A percentile compares a stretch with the other conserved stretches of the same genome.
These are phyloP conservation scores for Saccharum hybrid DNA, from an alignment of 202 grass and related monocot genomes.

Conservation along the genomic window DNA sequence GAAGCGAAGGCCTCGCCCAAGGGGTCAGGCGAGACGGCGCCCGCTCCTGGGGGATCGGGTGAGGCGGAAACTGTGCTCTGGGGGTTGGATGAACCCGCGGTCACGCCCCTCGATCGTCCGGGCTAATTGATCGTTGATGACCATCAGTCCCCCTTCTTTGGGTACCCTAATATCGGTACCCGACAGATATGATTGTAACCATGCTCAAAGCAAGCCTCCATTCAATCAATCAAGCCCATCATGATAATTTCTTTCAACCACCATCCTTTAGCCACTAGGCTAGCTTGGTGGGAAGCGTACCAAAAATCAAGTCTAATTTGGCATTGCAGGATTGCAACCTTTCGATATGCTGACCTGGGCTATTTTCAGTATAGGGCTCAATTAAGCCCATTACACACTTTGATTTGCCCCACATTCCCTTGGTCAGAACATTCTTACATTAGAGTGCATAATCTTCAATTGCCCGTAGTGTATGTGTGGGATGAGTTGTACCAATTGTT, in stretches of 20 bases:
- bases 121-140: no score
- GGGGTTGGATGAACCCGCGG: no score
- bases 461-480: no score
- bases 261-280: neutral
- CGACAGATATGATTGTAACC: slow-evolving; percentile 3
- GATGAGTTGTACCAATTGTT: neutral
- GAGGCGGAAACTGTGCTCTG: no score
- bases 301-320: neutral
- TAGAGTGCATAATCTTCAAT: neutral
- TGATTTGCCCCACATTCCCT: neutral
- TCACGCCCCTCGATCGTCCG: no score
- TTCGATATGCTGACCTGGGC: neutral
- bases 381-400: neutral
- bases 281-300: neutral
- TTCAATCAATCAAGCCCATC: slow-evolving; percentile 2
- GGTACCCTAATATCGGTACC: no score
- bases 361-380: slow-evolving; percentile 10
- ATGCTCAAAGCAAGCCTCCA: neutral
- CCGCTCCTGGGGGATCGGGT: no score
- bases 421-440: neutral
- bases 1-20: no score
- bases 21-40: no score
- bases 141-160: no score
- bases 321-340: neutral
- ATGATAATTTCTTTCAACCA: neutral